Percentiles rank a stretch among this genome's conserved stretches.
phyloP scores from a whole-genome alignment of 78 protist species.

The Dictyostelium purpureum region DNA sequence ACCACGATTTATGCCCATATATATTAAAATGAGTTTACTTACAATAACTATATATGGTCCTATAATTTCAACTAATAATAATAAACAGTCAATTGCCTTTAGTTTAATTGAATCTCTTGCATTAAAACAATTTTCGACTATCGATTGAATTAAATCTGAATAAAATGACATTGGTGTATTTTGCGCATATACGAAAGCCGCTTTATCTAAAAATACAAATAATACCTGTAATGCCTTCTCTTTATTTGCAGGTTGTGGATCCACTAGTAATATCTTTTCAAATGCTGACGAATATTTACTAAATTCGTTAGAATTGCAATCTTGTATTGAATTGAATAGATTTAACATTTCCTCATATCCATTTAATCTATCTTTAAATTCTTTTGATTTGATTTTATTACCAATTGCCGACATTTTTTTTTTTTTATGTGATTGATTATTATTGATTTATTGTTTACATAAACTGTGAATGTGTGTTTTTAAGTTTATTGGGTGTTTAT shows the following conservation, averaged over 20 bases:
- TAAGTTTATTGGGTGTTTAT: too few species aligned
- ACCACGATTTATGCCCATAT: too few species aligned
- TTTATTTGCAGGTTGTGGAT: conserved; percentile 36
- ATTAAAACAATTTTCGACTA: conserved; percentile 36
- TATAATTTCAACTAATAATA: conserved; percentile 40
- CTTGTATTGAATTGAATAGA: conserved; percentile 2
- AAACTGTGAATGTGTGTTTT: too few species aligned
- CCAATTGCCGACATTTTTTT: background rate
- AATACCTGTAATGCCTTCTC: conserved; percentile 47
- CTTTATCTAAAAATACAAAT: conserved; percentile 30
- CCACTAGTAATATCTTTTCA: conserved; percentile 55
- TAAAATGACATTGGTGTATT: background rate
- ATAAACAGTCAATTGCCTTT: conserved; percentile 28
- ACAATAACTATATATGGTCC: conserved; percentile 13
- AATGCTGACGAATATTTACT: background rate
- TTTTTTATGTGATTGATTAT: too few species aligned
- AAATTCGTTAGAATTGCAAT: conserved; percentile 24
- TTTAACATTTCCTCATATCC: conserved; percentile 65
- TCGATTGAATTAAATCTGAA: background rate
- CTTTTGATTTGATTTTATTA: conserved; percentile 45
- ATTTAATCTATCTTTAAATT: conserved; percentile 53
- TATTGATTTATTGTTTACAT: too few species aligned
- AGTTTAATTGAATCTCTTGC: conserved; percentile 25
- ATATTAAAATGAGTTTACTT: background rate
- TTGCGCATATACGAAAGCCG: background rate